Percentiles rank a stretch among this genome's conserved stretches.
These are phyloP conservation scores for Xerocomus cyaneibrunnescens DNA, from an alignment of 1,284 basidiomycete species.

Conservation along the genomic window DNA sequence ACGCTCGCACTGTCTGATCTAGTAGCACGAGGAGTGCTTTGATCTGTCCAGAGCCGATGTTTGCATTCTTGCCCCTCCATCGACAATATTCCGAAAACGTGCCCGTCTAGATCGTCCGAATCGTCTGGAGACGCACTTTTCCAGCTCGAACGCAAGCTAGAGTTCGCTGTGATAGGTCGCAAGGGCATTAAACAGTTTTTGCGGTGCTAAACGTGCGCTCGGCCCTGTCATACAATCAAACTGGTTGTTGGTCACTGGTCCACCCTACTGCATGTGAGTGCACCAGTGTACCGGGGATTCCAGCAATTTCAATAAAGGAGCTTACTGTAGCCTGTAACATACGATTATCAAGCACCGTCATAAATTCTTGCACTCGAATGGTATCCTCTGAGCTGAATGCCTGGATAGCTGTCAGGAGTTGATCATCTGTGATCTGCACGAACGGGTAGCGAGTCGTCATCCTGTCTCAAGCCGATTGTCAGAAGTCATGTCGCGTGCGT, in stretches of 20 bases:
- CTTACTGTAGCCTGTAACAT: conserved; percentile 6
- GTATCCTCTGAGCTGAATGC: neutral
- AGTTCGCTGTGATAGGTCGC: neutral
- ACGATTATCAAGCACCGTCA: conserved; percentile 15
- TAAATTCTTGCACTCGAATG: conserved; percentile 16
- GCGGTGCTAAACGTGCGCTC: neutral
- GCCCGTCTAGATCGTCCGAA: neutral
- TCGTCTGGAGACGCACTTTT: neutral
- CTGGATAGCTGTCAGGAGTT: conserved; percentile 7
- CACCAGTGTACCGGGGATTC: conserved; percentile 5
- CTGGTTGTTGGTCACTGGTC: neutral
- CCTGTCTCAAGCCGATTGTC: conserved; percentile 3
- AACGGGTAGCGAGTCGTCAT: conserved; percentile 6
- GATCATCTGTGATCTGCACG: conserved; percentile 7
- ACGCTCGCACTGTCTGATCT: neutral
- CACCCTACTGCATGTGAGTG: no score
- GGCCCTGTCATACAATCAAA: conserved; percentile 3
- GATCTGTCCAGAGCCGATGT: neutral
- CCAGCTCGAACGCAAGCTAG: neutral
- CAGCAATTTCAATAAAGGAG: conserved; percentile 19
- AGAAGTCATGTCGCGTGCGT: neutral
- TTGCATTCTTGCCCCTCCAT: neutral
- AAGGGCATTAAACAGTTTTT: conserved; percentile 14
- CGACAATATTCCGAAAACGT: neutral
- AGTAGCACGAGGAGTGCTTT: neutral